A percentile compares a stretch with the other conserved stretches of the same genome.
These are phyloP conservation scores for Paraurostyla sp. DNA, from an alignment of 73 alveolate species.

Conservation along the genomic window DNA sequence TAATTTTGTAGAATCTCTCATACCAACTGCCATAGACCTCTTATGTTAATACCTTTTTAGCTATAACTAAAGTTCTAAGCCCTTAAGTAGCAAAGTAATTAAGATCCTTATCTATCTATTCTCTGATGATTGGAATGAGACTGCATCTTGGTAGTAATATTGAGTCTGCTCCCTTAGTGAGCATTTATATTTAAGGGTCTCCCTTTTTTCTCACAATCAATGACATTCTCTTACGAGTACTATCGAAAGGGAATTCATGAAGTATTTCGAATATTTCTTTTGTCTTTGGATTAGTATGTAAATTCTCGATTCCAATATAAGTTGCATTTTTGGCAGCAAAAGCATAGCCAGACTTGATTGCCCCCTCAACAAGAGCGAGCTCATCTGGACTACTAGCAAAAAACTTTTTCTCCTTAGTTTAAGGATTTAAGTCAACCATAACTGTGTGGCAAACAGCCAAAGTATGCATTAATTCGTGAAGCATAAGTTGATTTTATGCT, in stretches of 20 bases:
- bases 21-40: conserved; percentile 53
- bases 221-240: conserved; percentile 85
- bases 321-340: conserved; percentile 35
- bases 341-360: conserved; percentile 71
- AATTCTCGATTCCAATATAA: conserved; percentile 55
- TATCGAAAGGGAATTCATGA: conserved; percentile 80
- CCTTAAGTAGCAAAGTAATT: conserved; percentile 83
- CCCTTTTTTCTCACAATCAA: conserved; percentile 64
- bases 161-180: conserved; percentile 87
- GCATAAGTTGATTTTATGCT: conserved; percentile 30
- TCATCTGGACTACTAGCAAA: conserved; percentile 92
- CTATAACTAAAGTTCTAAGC: conserved; percentile 78
- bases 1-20: conserved; percentile 48
- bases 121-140: background rate
- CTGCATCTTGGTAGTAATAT: conserved; percentile 69
- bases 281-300: conserved; percentile 50
- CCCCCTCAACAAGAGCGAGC: conserved; percentile 85
- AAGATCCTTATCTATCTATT: conserved; percentile 58
- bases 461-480: conserved; percentile 65
- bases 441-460: conserved; percentile 91
- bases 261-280: conserved; percentile 73
- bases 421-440: conserved; percentile 80
- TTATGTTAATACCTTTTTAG: conserved; percentile 67
- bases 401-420: background rate
- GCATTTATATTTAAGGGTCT: background rate